Conservation (phyloP, 2,329 filamentous ascomycete species). For the Daldinia eschscholtzii region DNA sequence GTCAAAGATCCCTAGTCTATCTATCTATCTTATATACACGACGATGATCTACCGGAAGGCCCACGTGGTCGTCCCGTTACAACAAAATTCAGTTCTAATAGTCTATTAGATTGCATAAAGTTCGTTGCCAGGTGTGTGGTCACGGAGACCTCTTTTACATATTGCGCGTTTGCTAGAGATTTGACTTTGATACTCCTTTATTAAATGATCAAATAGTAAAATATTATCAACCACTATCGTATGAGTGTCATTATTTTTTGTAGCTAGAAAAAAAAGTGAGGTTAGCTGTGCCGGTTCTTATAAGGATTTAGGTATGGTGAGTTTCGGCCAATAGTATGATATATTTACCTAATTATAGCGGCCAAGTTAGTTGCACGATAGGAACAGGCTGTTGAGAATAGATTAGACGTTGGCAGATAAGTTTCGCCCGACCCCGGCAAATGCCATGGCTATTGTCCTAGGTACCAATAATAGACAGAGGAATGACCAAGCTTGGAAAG, state of each 20-base stretch:
- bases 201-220: too few relatives aligned
- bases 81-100: too few relatives aligned
- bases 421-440: constrained; percentile 3
- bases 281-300: too few relatives aligned
- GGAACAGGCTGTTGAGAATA: constrained; percentile 15
- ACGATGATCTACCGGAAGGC: too few relatives aligned
- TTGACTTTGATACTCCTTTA: too few relatives aligned
- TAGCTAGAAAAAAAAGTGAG: background rate
- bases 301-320: background rate
- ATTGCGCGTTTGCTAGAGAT: too few relatives aligned
- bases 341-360: background rate
- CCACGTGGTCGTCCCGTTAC: too few relatives aligned
- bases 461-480: constrained; percentile 26
- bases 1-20: too few relatives aligned
- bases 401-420: constrained; percentile 13
- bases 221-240: background rate
- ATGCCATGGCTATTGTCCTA: background rate
- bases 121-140: too few relatives aligned
- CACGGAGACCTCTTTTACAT: too few relatives aligned
- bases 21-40: too few relatives aligned
- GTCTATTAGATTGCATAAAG: too few relatives aligned
- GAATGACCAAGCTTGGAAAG: constrained; percentile 32
- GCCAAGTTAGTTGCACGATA: background rate
- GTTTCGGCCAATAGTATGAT: background rate
- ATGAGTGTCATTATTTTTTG: background rate